Base-by-base conservation (phyloP, 768 basidiomycete species). In the Podaxis sp. region DNA sequence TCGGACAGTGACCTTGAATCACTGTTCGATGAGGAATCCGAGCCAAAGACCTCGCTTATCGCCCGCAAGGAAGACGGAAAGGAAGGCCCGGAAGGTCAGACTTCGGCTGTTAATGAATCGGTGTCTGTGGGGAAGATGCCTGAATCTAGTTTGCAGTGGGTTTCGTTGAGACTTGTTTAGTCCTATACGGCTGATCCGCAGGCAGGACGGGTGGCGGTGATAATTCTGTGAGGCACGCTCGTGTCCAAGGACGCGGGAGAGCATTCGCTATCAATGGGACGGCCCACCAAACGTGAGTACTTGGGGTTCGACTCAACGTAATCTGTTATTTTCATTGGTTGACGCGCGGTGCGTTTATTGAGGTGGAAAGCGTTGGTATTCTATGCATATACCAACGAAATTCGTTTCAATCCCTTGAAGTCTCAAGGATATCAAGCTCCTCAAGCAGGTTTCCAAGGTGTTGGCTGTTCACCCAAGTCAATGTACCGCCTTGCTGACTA, bases 401-500 rank as follows among this genome's bases (percentile, higher is more conserved):
- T 63, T 22, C 26, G 30, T 17, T 63, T 63, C 44, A 24, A 49
- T 39, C 30, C 44, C 17, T 42, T 63, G 55, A 57, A 46, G 28
- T 63, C 62, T n/a, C 62, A 30, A 17, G 15, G 8, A 40, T 24
- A 24, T 11, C 30, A 26, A 33, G 22, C n/a, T 15, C 12, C 17
- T 42, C 22, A 15, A 36, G 46, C 22, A 46, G 22, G 9, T 26
- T 30, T 36, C 33, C n/a, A 22, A 49, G 48, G 4, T 5, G 26
- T 63, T 44, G 59, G 49, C 22, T 76, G 75, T 36, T 77, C 75
- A 11, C 75, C 76, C 60, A 76, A 77, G 67, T 76, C 75, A 11
- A 76, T 77, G 76, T 77, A 76, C 66, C 71, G 75, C 56, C 68
- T 76, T 5, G 75, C 75, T 26, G 38, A 13, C 17, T 66, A 33